These are phyloP conservation scores for Persicaria maculosa DNA, from an alignment of 148 eudicot genomes.

Conservation along the genomic window DNA sequence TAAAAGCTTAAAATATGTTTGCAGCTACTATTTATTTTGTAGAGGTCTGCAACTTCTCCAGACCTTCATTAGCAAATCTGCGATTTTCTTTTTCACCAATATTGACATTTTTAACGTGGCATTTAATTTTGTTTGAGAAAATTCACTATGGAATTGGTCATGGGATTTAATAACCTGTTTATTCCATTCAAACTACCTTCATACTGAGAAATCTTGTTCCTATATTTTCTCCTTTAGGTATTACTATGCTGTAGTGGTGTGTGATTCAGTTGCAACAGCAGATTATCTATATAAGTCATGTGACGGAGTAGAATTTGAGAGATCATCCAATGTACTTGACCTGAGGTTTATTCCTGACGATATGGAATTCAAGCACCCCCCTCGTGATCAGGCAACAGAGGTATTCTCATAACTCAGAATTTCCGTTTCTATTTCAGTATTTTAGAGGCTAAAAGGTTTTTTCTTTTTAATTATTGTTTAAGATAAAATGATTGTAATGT, in stretches of 20 bases:
- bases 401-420: constrained; percentile 26
- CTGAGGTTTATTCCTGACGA: constrained; percentile 91
- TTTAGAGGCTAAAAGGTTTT: neutral
- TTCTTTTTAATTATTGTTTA: neutral
- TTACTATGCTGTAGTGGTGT: constrained; percentile 90
- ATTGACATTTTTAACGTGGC: neutral
- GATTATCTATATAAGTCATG: constrained; percentile 79
- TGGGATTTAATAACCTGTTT: neutral
- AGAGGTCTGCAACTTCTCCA: neutral
- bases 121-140: neutral
- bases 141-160: neutral
- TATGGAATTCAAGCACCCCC: constrained; percentile 73
- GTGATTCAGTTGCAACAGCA: constrained; percentile 87
- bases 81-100: neutral
- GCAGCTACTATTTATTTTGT: neutral
- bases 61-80: neutral
- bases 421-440: neutral
- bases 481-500: neutral
- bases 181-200: neutral
- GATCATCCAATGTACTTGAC: constrained; percentile 87
- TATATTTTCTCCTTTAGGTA: constrained; percentile 33
- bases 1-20: neutral
- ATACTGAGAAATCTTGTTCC: neutral
- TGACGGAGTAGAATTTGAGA: constrained; percentile 88
- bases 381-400: constrained; percentile 90